Base-by-base conservation (phyloP, 2,329 filamentous ascomycete genomes). In the Cryphonectria nitschkei region DNA sequence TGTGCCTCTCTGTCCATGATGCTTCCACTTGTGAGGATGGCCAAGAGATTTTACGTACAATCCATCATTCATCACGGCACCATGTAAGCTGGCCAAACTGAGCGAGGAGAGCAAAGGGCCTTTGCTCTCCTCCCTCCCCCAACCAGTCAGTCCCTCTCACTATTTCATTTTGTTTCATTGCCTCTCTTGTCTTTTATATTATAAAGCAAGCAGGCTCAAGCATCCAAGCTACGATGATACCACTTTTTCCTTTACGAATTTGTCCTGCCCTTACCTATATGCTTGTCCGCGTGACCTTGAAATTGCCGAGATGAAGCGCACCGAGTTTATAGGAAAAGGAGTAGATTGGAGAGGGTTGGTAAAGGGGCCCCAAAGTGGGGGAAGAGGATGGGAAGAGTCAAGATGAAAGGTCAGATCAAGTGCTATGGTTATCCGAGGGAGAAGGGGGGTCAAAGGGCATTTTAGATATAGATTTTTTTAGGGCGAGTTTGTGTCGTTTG, bases 161-260 rank as follows among this genome's bases (percentile, higher is more conserved):
- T 19, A 41, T 41, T 16, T 39, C 13, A 22, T 66, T 8, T 22
- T 46, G 26, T 43, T 50, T n/a, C 26, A 19, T 16, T 58, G 14
- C 6, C 32, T 34, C 26, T 34, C 54, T 34, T n/a, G 60, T 50
- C 26, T 34, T n/a, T 67, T 67, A 39, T n/a, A 11, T 43, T 16
- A 67, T 29, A 56, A 58, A 67, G 32, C 65, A 64, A 64, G 61
- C 61, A 41, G 54, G 34, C 65, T 26, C 50, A 67, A 67, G 34
- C 65, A 58, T 58, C 50, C 43, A 67, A 32, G 22, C 50, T 11
- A 67, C 22, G 52, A 46, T 64, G 61, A 67, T 67, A 67, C 65
- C 50, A 43, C 22, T 8, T 19, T 65, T 26, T 19, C 37, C 37
- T 56, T 58, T 13, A 26, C 52, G 52, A 56, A 1, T 54, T 54